phyloP scores from a whole-genome alignment of 176 grass and related monocot genomes.

The Alopecurus myosuroides region DNA sequence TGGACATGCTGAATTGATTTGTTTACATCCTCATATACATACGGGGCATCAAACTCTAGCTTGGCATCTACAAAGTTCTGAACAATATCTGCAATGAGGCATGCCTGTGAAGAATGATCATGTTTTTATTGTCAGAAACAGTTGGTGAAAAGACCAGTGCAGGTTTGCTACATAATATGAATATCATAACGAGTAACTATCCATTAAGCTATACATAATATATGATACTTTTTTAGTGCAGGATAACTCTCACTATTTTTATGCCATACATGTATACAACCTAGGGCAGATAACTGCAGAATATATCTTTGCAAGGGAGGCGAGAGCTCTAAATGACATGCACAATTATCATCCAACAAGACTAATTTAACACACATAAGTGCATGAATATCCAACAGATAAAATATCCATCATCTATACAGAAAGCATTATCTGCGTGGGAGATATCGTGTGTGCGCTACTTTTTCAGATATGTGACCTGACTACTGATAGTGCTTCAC shows the following conservation, averaged over 20 bases:
- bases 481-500: background rate
- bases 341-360: background rate
- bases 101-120: slow-evolving; percentile 60
- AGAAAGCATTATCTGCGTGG: slow-evolving; percentile 8
- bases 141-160: background rate
- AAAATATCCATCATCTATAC: background rate
- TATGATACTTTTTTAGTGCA: background rate
- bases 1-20: slow-evolving; percentile 95
- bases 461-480: background rate
- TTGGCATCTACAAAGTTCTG: slow-evolving; percentile 93
- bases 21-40: slow-evolving; percentile 93
- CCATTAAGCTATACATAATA: background rate
- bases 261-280: background rate
- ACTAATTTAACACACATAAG: background rate
- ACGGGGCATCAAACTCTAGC: slow-evolving; percentile 92
- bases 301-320: background rate
- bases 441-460: background rate
- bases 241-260: background rate
- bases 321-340: background rate
- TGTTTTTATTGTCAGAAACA: slow-evolving; percentile 36
- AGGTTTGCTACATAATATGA: background rate
- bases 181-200: background rate
- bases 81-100: slow-evolving; percentile 93
- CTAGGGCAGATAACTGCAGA: background rate
- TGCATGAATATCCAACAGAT: background rate